Conservation (phyloP, 2,329 filamentous ascomycete species). For the Uncinocarpus reesii region DNA sequence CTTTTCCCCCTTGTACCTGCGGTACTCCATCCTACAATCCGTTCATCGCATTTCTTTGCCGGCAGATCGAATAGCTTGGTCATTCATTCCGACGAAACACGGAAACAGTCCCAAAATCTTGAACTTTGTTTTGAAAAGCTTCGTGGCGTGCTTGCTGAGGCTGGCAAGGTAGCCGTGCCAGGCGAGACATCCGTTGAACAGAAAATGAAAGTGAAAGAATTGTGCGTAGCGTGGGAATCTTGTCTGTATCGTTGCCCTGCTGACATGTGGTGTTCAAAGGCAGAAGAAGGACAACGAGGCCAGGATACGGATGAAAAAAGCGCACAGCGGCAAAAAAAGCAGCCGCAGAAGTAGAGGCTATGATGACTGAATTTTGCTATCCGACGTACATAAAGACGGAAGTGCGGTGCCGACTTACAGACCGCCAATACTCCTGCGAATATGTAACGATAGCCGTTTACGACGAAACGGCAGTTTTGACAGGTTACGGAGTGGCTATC, state of each 20-base stretch:
- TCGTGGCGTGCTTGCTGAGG: conserved; percentile 44
- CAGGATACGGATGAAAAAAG: conserved; percentile 49
- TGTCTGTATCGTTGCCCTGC: neutral
- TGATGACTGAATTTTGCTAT: conserved; percentile 5
- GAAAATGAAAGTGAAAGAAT: conserved; percentile 43
- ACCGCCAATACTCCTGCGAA: no score
- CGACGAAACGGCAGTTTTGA: no score
- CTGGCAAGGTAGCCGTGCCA: conserved; percentile 44
- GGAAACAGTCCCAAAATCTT: conserved; percentile 52
- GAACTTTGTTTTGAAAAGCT: conserved; percentile 50
- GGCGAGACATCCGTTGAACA: conserved; percentile 52
- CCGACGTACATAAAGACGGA: no score
- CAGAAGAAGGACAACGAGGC: conserved; percentile 50
- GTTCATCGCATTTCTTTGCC: conserved; percentile 46
- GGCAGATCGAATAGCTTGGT: conserved; percentile 45
- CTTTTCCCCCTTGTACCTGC: conserved; percentile 47
- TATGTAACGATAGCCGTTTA: no score
- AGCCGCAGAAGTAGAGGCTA: conserved; percentile 35
- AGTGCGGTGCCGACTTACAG: no score
- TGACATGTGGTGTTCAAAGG: conserved; percentile 24
- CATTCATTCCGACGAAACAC: conserved; percentile 54
- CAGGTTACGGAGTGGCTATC: no score
- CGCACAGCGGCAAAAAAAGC: conserved; percentile 52
- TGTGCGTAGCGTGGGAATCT: conserved; percentile 33
- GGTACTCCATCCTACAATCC: conserved; percentile 44